Percentiles rank a stretch among this genome's conserved stretches.
Evolutionary conservation across 2,329 filamentous ascomycete genomes (phyloP).

Genomic region (Verticillium longisporum): DNA sequence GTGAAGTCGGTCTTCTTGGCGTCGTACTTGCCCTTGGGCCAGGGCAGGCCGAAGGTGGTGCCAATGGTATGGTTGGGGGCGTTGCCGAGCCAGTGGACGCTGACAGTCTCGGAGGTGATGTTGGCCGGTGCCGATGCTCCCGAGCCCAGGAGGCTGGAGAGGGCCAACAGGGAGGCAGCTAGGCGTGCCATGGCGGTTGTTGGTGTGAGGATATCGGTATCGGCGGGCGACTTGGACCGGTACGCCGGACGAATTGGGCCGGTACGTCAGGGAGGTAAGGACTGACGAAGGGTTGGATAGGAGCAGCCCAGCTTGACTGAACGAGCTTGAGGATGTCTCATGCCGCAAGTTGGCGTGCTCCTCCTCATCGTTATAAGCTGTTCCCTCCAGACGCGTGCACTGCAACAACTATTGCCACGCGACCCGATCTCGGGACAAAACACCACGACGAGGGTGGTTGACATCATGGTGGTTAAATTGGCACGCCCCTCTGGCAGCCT

Average conservation of each 20-base stretch:
- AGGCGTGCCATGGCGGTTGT: constrained; percentile 5
- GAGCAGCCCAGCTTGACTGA: not conserved
- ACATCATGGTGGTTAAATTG: not conserved
- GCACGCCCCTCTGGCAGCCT: not conserved
- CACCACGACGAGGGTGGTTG: not conserved
- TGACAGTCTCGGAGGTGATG: constrained; percentile 5
- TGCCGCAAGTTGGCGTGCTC: not conserved
- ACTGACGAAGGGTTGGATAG: not conserved
- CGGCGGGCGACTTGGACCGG: not conserved
- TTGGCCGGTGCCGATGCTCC: constrained; percentile 1
- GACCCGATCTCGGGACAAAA: not conserved
- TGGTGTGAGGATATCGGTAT: too few relatives aligned
- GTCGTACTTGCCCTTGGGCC: constrained; percentile 31
- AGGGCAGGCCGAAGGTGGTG: constrained; percentile 36
- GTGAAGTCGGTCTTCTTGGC: constrained; percentile 28
- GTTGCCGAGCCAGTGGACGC: constrained; percentile 32
- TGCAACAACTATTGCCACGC: not conserved
- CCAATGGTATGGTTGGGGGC: constrained; percentile 26
- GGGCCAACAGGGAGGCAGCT: constrained; percentile 5
- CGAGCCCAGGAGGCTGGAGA: constrained; percentile 9
- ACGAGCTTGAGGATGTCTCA: not conserved
- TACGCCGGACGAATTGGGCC: not conserved
- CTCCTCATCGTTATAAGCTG: not conserved
- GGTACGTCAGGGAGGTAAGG: not conserved
- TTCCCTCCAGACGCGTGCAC: not conserved